Base-by-base conservation (phyloP, 176 grass and related monocot species). In the Triticum dicoccoides region DNA sequence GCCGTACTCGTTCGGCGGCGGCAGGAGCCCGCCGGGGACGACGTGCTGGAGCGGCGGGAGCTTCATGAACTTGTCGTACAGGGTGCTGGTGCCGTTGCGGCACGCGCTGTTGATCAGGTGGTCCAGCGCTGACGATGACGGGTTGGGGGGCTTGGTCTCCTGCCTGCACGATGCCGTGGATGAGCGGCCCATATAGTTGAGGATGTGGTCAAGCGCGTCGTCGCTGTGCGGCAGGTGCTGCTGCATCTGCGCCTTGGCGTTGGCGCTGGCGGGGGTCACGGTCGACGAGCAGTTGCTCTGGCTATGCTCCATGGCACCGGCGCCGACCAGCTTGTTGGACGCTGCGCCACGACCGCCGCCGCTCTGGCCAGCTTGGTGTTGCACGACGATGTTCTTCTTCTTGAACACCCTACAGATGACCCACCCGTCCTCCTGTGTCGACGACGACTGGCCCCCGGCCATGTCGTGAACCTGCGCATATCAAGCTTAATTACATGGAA, bases 321-420 rank as follows among this genome's bases (percentile, higher is more conserved):
- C 63, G 11, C 63, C 49, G 30, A 9, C 17, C 17, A 58, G 51
- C 14, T 54, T 70, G 56, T 86, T 81, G 68, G 34, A 23, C 13
- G 56, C 21, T 30, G 13, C 30, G 14, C 12, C 61, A 5, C 5
- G 33, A 2, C 51, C 51, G 83, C 12, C n/a, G 80, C 34, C 33
- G 82, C 12, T 85, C 67, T 90, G 84, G 58, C 41, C 47, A 15
- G 47, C 76, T 49, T 85, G 81, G 76, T 79, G 78, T 21, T 54
- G 51, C 2, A 78, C 47, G 13, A 86, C 79, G 18, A 88, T 49
- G 82, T 75, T 91, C 89, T 93, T 97, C 87, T 97, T 97, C 91
- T 90, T 97, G 92, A 97, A 97, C 59, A 97, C 90, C 86, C 85
- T 75, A 82, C 95, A 97, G 58, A 97, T 84, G 11, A 97, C 95